Evolutionary conservation across 208 protist genomes (phyloP), one percentile per base, ranked within the genome.

Genomic region (Eutreptiella sp.): DNA sequence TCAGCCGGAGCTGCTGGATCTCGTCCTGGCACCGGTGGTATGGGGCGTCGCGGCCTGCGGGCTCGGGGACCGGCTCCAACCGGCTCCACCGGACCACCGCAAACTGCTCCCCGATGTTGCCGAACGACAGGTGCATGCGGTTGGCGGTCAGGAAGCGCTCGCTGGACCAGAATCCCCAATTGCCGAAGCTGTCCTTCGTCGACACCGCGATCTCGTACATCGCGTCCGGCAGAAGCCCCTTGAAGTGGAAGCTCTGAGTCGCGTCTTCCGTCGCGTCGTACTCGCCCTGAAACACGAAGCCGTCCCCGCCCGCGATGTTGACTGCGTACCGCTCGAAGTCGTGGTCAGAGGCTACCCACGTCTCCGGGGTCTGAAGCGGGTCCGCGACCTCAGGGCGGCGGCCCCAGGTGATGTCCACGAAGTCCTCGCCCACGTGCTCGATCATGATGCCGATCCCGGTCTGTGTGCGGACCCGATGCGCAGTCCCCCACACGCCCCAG

Each of bases 71-170:
- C n/a, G n/a, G 81, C 23, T 88, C 63, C 68, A 88, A 80, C 1
- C 87, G 80, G 42, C 83, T 79, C 84, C 87, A 93, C 66, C 90
- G 79, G 19, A 93, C 73, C 63, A 89, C 71, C 16, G 78, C 87
- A 63, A 93, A 93, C 62, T 93, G 84, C 66, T 93, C 87, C 29
- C 87, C 87, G 42, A 89, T 87, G 64, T 80, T 93, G 42, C 81
- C 81, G 53, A 90, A 89, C 16, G 81, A 87, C 32, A 88, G 76
- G 50, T 82, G 81, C 63, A 89, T 48, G 23, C 71, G 75, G 27
- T 81, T 75, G 57, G 85, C 75, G 11, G 84, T 90, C 41, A 81
- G 87, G 71, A 93, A 89, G 11, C 72, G 53, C 42, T 72, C 72
- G 26, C 76, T 66, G 26, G 84, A 80, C 87, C 87, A 93, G 48